A percentile compares a stretch with the other conserved stretches of the same genome.
Evolutionary conservation across 495 filamentous ascomycete genomes (phyloP).

Genomic region (Coniosporium apollinis): DNA sequence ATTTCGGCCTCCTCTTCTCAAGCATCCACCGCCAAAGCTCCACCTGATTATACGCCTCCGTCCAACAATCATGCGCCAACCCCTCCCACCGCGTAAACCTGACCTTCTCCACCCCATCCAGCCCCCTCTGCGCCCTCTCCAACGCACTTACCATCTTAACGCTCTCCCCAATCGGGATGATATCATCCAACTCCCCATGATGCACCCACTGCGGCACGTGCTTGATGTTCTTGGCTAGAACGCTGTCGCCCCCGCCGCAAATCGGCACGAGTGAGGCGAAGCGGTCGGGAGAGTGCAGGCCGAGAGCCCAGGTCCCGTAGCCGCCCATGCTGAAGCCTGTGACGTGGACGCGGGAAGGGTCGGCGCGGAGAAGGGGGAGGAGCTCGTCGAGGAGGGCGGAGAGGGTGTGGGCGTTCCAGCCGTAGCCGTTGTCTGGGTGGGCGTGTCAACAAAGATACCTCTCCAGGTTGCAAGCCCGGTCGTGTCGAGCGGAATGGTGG

Average conservation of each 20-base stretch:
- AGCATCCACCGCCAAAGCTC: constrained; percentile 3
- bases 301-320: constrained; percentile 2
- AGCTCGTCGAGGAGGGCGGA: neutral
- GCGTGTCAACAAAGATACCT: too few species aligned
- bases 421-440: constrained; percentile 1
- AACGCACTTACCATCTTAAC: constrained; percentile 1
- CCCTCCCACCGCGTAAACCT: constrained; percentile 1
- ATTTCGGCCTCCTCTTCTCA: too few species aligned
- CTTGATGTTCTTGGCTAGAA: neutral
- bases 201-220: constrained; percentile 4
- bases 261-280: constrained; percentile 1
- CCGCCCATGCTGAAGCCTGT: constrained; percentile 3
- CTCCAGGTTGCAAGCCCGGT: too few species aligned
- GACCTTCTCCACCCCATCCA: neutral
- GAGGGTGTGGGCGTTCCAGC: neutral
- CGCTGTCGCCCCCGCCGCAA: constrained; percentile 1
- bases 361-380: neutral
- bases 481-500: too few species aligned
- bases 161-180: neutral
- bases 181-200: constrained; percentile 4
- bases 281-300: constrained; percentile 1
- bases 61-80: constrained; percentile 2
- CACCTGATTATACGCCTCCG: constrained; percentile 2
- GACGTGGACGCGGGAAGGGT: constrained; percentile 1
- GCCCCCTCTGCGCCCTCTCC: constrained; percentile 3